Base-by-base conservation (phyloP, 23 red algal species). In the Gracilariopsis chorda region DNA sequence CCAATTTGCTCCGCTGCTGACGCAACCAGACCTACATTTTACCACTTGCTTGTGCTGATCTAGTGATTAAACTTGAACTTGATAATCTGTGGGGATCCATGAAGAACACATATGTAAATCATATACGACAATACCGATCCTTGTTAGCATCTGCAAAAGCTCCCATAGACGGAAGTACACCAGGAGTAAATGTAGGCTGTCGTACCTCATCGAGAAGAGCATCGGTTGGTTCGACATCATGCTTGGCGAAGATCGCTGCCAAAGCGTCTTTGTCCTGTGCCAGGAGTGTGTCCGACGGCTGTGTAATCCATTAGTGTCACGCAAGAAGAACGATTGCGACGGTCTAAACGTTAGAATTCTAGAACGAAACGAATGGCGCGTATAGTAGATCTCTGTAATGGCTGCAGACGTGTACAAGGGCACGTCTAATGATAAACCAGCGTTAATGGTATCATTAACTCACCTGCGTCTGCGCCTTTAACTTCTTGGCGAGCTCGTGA, bases 31-130 rank as follows among this genome's bases (percentile, higher is more conserved):
- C n/a, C n/a, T n/a, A n/a, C n/a, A n/a, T n/a, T n/a, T n/a, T 14
- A 55, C 49, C 14, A 55, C n/a, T 16, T 55, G 49, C 14, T n/a
- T n/a, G n/a, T 14, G 49, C 49, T 7, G 76, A 80, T 51, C 65
- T 89, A 76, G 58, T 89, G 85, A 65, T 89, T 89, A 68, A 89
- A 89, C 85, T 89, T 89, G 57, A 89, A 89, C 85, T 89, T 89
- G 19, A 89, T 47, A 39, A 89, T 51, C 85, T 89, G 58, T 46
- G 27, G 5, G 19, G 49, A 55, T 14, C 49, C 14, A 14, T n/a
- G n/a, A 55, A 55, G 16, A 55, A 55, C 16, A 16, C 14, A n/a
- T 55, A 55, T 55, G 49, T 16, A 55, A 55, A 55, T n/a, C 14
- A 55, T 55, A n/a, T 55, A 16, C 14, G 49, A 55, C n/a, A 55